Base-by-base conservation (phyloP, 179 eudicot species). In the Silene vulgaris region DNA sequence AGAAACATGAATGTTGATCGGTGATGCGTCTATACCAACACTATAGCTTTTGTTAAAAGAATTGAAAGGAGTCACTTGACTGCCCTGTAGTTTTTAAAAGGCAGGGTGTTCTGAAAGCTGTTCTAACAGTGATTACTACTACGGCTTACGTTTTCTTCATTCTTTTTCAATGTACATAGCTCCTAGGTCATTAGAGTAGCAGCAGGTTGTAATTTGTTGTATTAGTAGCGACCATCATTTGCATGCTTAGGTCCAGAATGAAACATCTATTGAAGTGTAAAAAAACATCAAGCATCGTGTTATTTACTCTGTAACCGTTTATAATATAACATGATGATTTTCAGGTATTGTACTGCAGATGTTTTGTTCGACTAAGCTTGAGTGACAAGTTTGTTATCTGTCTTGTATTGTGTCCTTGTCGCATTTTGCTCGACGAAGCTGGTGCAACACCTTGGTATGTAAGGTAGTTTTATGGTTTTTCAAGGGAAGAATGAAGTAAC, bases 1-100 rank as follows among this genome's bases (percentile, higher is more conserved):
- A 85, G 82, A 80, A 81, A 71, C 80, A 88, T 88, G 89, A 83
- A 80, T 61, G 63, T 79, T 17, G 84, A 85, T 71, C 50, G 75
- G 66, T 77, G 76, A 77, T 17, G 14, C 65, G n/a, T 1, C 17
- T 50, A 13, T 43, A 40, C 21, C 76, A 75, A 35, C 54, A 50
- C 23, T 76, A 30, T 37, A 61, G 26, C 64, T 65, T 50, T 54
- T 73, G 78, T 68, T 75, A 63, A 75, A 35, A 75, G 64, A 74
- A 70, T 20, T 13, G 11, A 74, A 70, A 63, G 40, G 74, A 74
- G 48, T 20, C 16, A 76, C 85, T 70, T 76, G 56, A 43, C 64
- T 75, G 21, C 85, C 78, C 80, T 76, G 76, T 71, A 76, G 62
- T 82, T 82, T 82, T 82, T 76, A 30, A 62, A 19, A 73, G 64